Evolutionary conservation across 2,329 filamentous ascomycete genomes (phyloP), one percentile per base, ranked within the genome.

Genomic region (Thermomyces lanuginosus): DNA sequence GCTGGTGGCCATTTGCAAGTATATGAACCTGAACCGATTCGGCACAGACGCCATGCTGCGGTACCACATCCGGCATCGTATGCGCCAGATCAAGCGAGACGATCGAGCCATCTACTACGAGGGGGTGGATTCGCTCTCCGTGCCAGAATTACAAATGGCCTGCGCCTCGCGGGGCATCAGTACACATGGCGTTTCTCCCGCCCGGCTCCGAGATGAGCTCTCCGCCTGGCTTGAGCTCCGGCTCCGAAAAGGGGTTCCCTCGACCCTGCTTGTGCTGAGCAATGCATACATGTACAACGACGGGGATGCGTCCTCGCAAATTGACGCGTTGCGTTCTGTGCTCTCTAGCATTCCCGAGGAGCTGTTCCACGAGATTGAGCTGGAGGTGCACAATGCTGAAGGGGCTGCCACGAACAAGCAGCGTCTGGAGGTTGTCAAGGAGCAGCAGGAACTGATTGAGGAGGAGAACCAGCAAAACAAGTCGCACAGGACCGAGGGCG

Each of bases 51-150:
- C 83, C 54, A 92, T 98, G 78, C 74, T 98, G 27, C 80, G 89
- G 29, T 98, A 98, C 60, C 83, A 92, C 51, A 73, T 98, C 44
- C 81, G 89, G 32, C 84, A 95, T 58, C 80, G 86, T 36, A 98
- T 98, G 89, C 74, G 86, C 43, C 89, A 98, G 58, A 95, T 95
- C 65, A 98, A 98, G 72, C 76, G 86, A 36, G 89, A 98, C 47
- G 89, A 98, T 58, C 76, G 75, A 39, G 83, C 84, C 36, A 98
- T 98, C 49, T 78, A 73, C 51, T 92, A 76, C 47, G 89, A 98
- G 56, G 84, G 89, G 17, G 76, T 98, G 16, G 83, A 92, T 34
- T 84, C 77, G 28, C 69, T 98, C 27, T 91, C 83, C n/a, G 83
- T 95, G 0, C 68, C 76, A 2, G 89, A 98, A 55, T 67, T 98